phyloP scores from a whole-genome alignment of 306 rosid species.

The Ormosia semicastrata region DNA sequence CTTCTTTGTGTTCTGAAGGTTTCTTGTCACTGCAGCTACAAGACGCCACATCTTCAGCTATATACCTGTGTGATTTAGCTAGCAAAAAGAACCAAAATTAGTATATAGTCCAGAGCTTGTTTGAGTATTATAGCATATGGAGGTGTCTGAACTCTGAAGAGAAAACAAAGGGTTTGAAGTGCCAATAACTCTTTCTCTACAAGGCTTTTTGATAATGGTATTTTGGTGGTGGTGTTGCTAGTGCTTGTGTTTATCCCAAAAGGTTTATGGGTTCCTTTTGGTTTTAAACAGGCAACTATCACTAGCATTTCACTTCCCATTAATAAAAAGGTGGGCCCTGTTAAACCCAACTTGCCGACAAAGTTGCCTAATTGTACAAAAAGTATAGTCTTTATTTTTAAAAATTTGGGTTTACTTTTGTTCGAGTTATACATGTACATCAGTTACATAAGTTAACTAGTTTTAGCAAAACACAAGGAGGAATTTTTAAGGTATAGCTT shows the following conservation, averaged over 20 bases:
- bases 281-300: slow-evolving; percentile 35
- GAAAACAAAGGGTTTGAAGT: too few relatives aligned
- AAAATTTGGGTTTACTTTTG: not conserved
- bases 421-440: not conserved
- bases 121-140: not conserved
- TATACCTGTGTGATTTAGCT: not conserved
- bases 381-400: slow-evolving; percentile 2
- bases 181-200: too few relatives aligned
- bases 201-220: slow-evolving; percentile 36
- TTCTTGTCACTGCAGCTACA: slow-evolving; percentile 46
- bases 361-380: slow-evolving; percentile 40
- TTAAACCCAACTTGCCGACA: slow-evolving; percentile 56
- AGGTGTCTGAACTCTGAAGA: too few relatives aligned
- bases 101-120: not conserved
- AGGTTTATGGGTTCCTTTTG: slow-evolving; percentile 46
- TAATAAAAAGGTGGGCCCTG: slow-evolving; percentile 40
- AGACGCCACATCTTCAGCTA: slow-evolving; percentile 39
- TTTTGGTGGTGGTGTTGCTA: slow-evolving; percentile 45
- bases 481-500: slow-evolving; percentile 19
- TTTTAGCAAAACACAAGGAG: slow-evolving; percentile 10
- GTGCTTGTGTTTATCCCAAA: slow-evolving; percentile 74
- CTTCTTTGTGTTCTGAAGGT: slow-evolving; percentile 55
- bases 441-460: not conserved
- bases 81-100: not conserved
- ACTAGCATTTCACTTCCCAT: slow-evolving; percentile 9